phyloP scores from a whole-genome alignment of 2,329 filamentous ascomycete species.

The Pseudohalonectria lignicola region DNA sequence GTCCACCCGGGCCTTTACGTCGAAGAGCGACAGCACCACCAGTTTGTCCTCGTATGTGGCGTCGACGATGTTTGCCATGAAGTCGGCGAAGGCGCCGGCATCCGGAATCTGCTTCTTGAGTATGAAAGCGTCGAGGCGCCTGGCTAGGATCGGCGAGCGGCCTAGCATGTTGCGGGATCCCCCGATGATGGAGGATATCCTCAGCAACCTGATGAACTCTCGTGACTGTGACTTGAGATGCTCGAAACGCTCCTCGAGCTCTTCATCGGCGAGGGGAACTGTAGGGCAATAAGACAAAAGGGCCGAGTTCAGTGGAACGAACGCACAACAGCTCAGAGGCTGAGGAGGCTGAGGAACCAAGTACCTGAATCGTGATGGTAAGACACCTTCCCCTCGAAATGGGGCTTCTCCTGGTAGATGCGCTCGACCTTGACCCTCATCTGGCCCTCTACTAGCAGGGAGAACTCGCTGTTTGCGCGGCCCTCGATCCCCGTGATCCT shows the following conservation, averaged over 20 bases:
- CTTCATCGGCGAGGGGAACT: conserved; percentile 36
- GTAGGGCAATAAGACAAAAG: conserved; percentile 10
- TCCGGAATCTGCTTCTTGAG: conserved; percentile 70
- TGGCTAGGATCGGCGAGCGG: conserved; percentile 74
- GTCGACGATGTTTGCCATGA: conserved; percentile 90
- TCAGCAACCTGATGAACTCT: conserved; percentile 74
- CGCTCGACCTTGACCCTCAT: conserved; percentile 66
- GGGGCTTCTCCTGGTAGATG: conserved; percentile 67
- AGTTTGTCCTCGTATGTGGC: conserved; percentile 86
- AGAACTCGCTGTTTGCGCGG: conserved; percentile 63
- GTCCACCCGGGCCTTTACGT: conserved; percentile 66
- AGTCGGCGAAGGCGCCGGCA: conserved; percentile 80
- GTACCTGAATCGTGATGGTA: conserved; percentile 54
- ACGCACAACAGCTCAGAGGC: not conserved
- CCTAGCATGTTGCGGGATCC: conserved; percentile 51
- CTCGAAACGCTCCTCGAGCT: conserved; percentile 61
- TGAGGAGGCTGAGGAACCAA: not conserved
- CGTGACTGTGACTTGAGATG: conserved; percentile 75
- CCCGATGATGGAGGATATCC: conserved; percentile 75
- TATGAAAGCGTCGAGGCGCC: conserved; percentile 81
- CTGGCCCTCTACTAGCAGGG: conserved; percentile 76
- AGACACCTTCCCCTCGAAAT: conserved; percentile 70
- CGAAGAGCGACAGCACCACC: conserved; percentile 69
- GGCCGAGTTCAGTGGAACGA: conserved; percentile 1
- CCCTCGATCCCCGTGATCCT: conserved; percentile 72